phyloP scores from a whole-genome alignment of 176 grass and related monocot species.

The Alopecurus myosuroides region DNA sequence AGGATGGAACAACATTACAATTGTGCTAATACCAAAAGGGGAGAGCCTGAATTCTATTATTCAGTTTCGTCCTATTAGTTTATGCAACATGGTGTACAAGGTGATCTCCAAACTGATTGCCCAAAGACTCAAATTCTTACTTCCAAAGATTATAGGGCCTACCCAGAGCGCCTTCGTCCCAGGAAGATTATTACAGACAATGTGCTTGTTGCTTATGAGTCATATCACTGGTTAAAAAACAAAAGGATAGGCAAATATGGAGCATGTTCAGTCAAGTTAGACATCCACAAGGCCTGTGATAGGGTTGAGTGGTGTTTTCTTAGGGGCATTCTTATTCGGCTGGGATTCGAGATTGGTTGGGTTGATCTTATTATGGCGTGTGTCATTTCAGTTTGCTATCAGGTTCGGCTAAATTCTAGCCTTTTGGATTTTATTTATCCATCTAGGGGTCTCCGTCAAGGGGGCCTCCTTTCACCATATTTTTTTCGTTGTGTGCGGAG shows the following conservation, averaged over 20 bases:
- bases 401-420: rapidly evolving
- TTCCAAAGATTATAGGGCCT: neutral
- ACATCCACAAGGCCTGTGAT: neutral
- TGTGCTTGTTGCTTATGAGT: neutral
- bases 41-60: too few relatives aligned
- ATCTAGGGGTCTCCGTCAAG: neutral
- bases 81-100: too few relatives aligned
- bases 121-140: neutral
- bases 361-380: too few relatives aligned
- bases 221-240: neutral
- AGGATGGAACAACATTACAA: too few relatives aligned
- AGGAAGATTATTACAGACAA: neutral
- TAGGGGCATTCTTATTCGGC: rapidly evolving
- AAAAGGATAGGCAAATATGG: neutral
- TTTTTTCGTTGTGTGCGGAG: neutral
- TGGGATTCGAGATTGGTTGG: neutral
- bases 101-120: too few relatives aligned
- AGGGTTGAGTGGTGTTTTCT: neutral
- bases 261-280: neutral
- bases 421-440: neutral
- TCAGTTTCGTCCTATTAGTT: too few relatives aligned
- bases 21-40: too few relatives aligned
- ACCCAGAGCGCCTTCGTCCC: neutral
- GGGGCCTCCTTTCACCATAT: neutral
- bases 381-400: too few relatives aligned